Conservation (phyloP, 441 rosid species). For the Viola pubescens region DNA sequence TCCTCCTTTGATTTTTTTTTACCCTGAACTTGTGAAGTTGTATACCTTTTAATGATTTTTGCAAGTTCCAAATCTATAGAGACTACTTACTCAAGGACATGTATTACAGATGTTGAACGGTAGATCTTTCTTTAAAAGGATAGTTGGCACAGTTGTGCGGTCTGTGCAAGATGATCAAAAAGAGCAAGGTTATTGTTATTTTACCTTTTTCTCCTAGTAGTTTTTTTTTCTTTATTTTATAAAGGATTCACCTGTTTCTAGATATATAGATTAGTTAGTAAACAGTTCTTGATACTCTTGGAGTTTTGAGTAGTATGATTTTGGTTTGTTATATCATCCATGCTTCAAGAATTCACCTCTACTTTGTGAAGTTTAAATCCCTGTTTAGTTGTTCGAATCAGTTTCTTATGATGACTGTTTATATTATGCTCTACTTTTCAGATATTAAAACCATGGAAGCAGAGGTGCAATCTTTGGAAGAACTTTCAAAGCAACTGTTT, state of each 20-base stretch:
- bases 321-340: background rate
- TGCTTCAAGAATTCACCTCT: background rate
- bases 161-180: constrained; percentile 96
- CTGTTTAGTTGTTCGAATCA: background rate
- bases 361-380: background rate
- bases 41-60: too few species aligned
- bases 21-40: too few species aligned
- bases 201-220: constrained; percentile 1
- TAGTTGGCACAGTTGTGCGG: constrained; percentile 90
- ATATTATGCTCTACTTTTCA: constrained; percentile 4
- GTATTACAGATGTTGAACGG: constrained; percentile 64
- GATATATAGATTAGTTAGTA: too few species aligned
- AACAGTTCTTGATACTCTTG: too few species aligned
- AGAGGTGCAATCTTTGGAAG: constrained; percentile 90
- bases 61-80: too few species aligned
- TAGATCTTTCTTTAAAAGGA: constrained; percentile 74
- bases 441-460: constrained; percentile 86
- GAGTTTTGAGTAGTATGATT: background rate
- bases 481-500: constrained; percentile 95
- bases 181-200: constrained; percentile 75
- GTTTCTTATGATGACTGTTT: background rate
- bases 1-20: too few species aligned
- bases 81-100: constrained; percentile 22
- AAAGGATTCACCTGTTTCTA: background rate
- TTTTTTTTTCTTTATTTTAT: background rate